Conservation (phyloP, 768 basidiomycete genomes). For the Kwoniella sp. region DNA sequence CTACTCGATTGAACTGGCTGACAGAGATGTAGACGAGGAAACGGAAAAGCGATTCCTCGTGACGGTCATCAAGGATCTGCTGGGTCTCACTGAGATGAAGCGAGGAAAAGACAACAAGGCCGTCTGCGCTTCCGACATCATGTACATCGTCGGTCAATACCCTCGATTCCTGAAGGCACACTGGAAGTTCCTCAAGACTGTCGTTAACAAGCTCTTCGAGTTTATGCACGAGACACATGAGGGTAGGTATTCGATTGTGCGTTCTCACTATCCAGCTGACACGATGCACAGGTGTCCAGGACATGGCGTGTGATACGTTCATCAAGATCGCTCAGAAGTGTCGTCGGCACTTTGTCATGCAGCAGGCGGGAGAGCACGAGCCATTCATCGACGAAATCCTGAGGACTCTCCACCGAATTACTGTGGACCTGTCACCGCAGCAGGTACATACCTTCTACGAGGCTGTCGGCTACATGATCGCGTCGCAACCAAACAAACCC, state of each 20-base stretch:
- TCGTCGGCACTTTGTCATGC: constrained; percentile 95
- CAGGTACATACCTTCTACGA: constrained; percentile 99
- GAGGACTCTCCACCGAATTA: constrained; percentile 83
- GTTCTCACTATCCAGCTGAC: no score
- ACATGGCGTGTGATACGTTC: constrained; percentile 99
- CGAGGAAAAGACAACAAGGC: constrained; percentile 99
- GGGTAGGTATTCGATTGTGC: constrained; percentile 55
- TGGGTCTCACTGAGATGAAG: constrained; percentile 97
- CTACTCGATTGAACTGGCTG: background rate
- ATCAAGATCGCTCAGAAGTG: constrained; percentile 99
- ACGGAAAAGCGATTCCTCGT: constrained; percentile 98
- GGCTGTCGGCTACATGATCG: constrained; percentile 99
- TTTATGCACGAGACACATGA: constrained; percentile 99
- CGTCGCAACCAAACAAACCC: constrained; percentile 95
- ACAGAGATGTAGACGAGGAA: constrained; percentile 71
- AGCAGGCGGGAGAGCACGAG: constrained; percentile 92
- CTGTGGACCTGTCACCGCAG: constrained; percentile 85
- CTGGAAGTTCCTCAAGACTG: constrained; percentile 99
- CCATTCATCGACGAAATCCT: constrained; percentile 98
- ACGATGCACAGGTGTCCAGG: constrained; percentile 73
- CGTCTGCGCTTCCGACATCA: constrained; percentile 64
- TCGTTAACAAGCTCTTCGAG: constrained; percentile 98
- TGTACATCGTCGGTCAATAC: constrained; percentile 98
- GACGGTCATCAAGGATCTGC: constrained; percentile 95
- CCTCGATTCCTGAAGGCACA: constrained; percentile 99